Conservation (phyloP, 2,329 filamentous ascomycete genomes). For the Diplodia seriata region DNA sequence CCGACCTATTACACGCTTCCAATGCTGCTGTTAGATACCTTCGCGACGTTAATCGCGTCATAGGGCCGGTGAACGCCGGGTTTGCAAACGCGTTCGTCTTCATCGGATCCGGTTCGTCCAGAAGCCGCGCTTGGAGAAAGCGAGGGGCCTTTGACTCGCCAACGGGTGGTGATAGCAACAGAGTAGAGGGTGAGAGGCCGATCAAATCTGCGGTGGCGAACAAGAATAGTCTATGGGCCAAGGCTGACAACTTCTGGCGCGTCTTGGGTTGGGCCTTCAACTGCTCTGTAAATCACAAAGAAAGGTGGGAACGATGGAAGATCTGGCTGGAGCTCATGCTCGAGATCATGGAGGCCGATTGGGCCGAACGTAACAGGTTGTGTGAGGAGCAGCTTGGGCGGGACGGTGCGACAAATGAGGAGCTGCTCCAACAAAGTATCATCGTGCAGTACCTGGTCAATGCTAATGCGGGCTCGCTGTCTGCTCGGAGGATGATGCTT, state of each 20-base stretch:
- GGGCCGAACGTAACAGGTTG: conserved; percentile 62
- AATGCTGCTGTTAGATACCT: conserved; percentile 74
- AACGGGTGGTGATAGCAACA: background rate
- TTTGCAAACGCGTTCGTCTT: conserved; percentile 78
- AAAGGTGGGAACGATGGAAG: conserved; percentile 82
- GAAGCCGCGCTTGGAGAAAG: conserved; percentile 5
- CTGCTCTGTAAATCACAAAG: conserved; percentile 75
- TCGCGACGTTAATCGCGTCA: conserved; percentile 67
- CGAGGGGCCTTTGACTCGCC: conserved; percentile 35
- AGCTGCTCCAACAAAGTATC: conserved; percentile 61
- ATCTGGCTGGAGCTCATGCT: conserved; percentile 81
- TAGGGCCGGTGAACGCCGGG: conserved; percentile 73
- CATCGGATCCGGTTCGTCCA: conserved; percentile 39
- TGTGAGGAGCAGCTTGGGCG: conserved; percentile 52
- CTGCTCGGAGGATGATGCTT: conserved; percentile 62
- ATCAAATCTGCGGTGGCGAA: conserved; percentile 68
- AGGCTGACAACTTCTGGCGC: conserved; percentile 88
- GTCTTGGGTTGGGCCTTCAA: conserved; percentile 92
- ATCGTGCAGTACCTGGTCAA: conserved; percentile 65
- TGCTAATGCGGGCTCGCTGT: conserved; percentile 43
- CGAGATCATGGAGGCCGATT: conserved; percentile 76
- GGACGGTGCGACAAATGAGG: conserved; percentile 35
- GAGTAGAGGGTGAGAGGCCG: conserved; percentile 45
- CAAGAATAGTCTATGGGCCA: conserved; percentile 71
- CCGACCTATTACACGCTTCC: conserved; percentile 68